These are phyloP conservation scores for Diaporthe caulivora DNA, from an alignment of 2,329 filamentous ascomycete genomes.

Conservation along the genomic window DNA sequence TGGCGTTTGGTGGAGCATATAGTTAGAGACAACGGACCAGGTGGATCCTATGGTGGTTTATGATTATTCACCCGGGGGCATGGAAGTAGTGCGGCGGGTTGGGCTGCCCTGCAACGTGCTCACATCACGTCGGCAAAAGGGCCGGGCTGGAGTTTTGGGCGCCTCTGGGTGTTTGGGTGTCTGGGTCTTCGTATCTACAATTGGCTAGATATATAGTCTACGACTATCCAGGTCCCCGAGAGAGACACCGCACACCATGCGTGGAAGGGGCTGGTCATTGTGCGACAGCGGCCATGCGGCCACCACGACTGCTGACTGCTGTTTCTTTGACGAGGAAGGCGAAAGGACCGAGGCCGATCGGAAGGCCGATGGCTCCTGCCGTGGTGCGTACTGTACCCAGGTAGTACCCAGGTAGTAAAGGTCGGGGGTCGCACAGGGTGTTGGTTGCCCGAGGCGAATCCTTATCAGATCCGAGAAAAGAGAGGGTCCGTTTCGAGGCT, in stretches of 20 bases:
- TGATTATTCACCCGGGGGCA: not conserved
- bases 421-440: not conserved
- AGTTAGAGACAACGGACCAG: not conserved
- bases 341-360: conserved; percentile 29
- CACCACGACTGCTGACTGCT: not conserved
- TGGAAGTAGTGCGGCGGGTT: not conserved
- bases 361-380: not conserved
- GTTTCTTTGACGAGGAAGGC: not conserved
- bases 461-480: conserved; percentile 39
- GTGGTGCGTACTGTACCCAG: no score
- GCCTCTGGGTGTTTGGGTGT: not conserved
- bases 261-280: not conserved
- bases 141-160: not conserved
- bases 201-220: not conserved
- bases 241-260: not conserved
- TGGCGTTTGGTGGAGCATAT: conserved; percentile 12
- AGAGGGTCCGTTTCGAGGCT: conserved; percentile 29
- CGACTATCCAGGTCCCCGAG: not conserved
- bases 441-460: conserved; percentile 14
- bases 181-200: not conserved
- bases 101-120: not conserved
- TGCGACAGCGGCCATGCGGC: conserved; percentile 9
- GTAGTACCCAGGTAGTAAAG: no score
- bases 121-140: not conserved
- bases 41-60: not conserved